These are phyloP conservation scores for Dactylonectria estremocensis DNA, from an alignment of 2,329 filamentous ascomycete species.

Conservation along the genomic window DNA sequence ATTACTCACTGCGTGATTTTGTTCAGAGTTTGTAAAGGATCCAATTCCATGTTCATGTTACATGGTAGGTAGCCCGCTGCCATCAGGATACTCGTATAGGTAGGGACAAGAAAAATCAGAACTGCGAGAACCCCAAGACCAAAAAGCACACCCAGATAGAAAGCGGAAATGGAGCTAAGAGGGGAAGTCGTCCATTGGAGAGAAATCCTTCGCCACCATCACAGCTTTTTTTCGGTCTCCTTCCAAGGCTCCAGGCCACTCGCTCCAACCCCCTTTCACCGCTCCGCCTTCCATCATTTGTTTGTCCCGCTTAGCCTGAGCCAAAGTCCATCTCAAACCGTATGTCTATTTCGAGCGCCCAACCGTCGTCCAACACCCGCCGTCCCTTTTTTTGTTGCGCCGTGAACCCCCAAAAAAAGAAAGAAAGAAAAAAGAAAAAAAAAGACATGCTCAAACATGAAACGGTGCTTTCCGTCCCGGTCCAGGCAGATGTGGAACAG, in stretches of 20 bases:
- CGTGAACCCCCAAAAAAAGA: too few species aligned
- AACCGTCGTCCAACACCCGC: conserved; percentile 35
- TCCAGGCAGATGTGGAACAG: conserved; percentile 20
- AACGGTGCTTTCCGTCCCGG: conserved; percentile 33
- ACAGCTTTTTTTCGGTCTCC: not conserved
- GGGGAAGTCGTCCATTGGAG: not conserved
- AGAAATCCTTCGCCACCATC: conserved; percentile 13
- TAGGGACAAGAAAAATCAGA: not conserved
- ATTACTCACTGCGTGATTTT: conserved; percentile 14
- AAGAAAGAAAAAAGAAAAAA: too few species aligned
- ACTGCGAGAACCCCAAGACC: not conserved
- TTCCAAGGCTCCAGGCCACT: not conserved
- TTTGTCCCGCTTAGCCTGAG: conserved; percentile 38
- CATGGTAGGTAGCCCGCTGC: conserved; percentile 20
- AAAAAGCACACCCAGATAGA: not conserved
- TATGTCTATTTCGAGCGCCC: conserved; percentile 45
- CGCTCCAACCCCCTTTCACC: conserved; percentile 7
- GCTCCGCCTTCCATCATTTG: conserved; percentile 29
- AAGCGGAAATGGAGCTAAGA: not conserved
- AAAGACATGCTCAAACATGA: conserved; percentile 37
- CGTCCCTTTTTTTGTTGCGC: conserved; percentile 42
- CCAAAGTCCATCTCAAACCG: conserved; percentile 33
- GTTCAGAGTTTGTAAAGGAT: conserved; percentile 20
- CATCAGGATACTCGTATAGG: not conserved
- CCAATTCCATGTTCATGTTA: conserved; percentile 16